These are phyloP conservation scores for Corinectria fuckeliana DNA, from an alignment of 2,329 filamentous ascomycete genomes.

Conservation along the genomic window DNA sequence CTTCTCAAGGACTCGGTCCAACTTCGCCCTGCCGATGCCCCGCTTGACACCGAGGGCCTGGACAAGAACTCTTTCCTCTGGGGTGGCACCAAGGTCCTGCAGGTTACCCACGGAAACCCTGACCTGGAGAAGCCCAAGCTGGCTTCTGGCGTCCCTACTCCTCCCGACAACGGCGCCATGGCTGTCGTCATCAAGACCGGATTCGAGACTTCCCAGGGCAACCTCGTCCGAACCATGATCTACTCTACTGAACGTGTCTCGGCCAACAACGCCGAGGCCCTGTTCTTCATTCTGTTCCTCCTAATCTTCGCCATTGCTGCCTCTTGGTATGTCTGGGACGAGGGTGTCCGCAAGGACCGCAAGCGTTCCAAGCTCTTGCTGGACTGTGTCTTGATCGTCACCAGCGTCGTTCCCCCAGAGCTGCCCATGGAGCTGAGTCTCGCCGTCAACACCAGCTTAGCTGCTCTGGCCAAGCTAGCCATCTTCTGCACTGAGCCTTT, in stretches of 20 bases:
- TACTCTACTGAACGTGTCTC: constrained; percentile 98
- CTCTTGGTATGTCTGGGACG: constrained; percentile 98
- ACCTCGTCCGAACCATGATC: constrained; percentile 98
- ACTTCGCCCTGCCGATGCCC: constrained; percentile 80
- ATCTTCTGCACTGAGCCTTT: constrained; percentile 99
- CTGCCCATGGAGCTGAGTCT: constrained; percentile 97
- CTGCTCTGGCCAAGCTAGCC: constrained; percentile 90
- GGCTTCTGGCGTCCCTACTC: constrained; percentile 77
- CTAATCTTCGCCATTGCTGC: constrained; percentile 95
- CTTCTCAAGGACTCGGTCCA: constrained; percentile 95
- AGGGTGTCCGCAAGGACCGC: constrained; percentile 91
- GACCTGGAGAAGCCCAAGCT: constrained; percentile 76
- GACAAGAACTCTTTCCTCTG: constrained; percentile 98
- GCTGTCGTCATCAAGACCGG: constrained; percentile 96
- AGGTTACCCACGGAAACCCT: constrained; percentile 86
- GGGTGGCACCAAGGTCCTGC: constrained; percentile 96
- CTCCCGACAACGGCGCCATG: constrained; percentile 92
- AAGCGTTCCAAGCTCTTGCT: constrained; percentile 97
- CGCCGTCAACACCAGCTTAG: constrained; percentile 96
- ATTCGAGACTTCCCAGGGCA: constrained; percentile 98
- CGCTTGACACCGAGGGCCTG: constrained; percentile 84
- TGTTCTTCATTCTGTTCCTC: constrained; percentile 98
- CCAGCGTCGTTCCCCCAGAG: constrained; percentile 97
- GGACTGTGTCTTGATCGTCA: constrained; percentile 97
- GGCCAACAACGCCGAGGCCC: constrained; percentile 94